These are phyloP conservation scores for Sporothrix variecibatus DNA, from an alignment of 2,329 filamentous ascomycete species.

Conservation along the genomic window DNA sequence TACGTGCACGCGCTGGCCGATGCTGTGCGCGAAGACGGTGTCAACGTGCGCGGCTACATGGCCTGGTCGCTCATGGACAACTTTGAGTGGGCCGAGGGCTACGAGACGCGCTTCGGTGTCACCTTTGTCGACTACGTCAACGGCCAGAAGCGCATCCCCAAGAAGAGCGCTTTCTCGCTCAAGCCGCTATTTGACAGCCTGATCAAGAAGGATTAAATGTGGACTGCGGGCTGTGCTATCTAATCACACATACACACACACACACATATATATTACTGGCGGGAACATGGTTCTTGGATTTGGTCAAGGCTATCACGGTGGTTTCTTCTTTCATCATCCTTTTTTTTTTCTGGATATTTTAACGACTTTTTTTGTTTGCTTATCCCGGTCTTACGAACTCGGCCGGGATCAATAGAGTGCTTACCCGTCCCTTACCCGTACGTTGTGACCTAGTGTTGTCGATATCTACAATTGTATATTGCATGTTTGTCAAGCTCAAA, in stretches of 20 bases:
- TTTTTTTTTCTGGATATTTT: conserved; percentile 6
- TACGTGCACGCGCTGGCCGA: conserved; percentile 78
- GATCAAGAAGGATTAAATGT: conserved; percentile 60
- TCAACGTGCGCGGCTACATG: conserved; percentile 77
- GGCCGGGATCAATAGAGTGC: conserved; percentile 1
- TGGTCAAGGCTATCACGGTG: not conserved
- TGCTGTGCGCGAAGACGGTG: conserved; percentile 70
- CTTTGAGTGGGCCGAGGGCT: conserved; percentile 91
- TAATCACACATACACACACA: not conserved
- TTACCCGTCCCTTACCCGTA: not conserved
- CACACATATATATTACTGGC: not conserved
- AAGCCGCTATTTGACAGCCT: conserved; percentile 70
- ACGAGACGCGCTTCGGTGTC: conserved; percentile 82
- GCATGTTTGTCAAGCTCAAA: not conserved
- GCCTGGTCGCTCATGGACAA: conserved; percentile 90
- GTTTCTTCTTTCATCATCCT: not conserved
- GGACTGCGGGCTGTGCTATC: not conserved
- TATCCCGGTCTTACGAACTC: conserved; percentile 5
- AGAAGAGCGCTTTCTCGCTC: conserved; percentile 78
- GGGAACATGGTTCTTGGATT: conserved; percentile 18
- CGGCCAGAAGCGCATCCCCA: conserved; percentile 76
- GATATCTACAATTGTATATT: not conserved
- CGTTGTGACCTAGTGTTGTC: not conserved
- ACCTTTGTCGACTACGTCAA: conserved; percentile 81
- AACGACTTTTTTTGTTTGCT: not conserved